These are phyloP conservation scores for Candida maltosa DNA, from an alignment of 805 yeast genomes.

Conservation along the genomic window DNA sequence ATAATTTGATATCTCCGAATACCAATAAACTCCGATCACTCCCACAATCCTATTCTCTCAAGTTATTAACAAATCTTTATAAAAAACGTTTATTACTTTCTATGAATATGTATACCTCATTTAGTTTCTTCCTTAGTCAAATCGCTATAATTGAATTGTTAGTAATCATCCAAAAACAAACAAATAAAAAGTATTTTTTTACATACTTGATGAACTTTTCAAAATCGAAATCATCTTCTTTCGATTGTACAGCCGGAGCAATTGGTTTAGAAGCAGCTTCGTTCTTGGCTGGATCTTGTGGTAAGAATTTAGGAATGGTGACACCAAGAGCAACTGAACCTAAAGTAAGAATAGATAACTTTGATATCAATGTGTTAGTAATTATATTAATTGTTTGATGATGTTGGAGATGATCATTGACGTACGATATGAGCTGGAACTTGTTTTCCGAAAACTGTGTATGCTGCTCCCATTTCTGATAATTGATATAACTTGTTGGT, in stretches of 20 bases:
- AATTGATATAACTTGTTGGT: conserved; percentile 2
- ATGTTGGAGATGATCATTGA: conserved; percentile 5
- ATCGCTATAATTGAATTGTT: conserved; percentile 28
- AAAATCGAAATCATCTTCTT: conserved; percentile 42
- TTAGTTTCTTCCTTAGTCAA: conserved; percentile 40
- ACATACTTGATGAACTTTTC: conserved; percentile 43
- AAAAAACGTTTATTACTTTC: neutral
- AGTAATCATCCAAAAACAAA: conserved; percentile 8
- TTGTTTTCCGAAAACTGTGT: conserved; percentile 42
- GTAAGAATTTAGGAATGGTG: conserved; percentile 33
- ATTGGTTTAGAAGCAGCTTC: conserved; percentile 29
- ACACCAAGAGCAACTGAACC: conserved; percentile 35
- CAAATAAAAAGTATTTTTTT: neutral
- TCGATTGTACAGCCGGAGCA: conserved; percentile 18
- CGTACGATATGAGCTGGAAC: conserved; percentile 45
- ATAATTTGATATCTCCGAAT: too few relatives aligned
- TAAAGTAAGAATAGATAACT: conserved; percentile 42
- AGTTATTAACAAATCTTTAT: too few relatives aligned
- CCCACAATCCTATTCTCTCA: too few relatives aligned
- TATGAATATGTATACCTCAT: conserved; percentile 12
- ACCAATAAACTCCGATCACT: too few relatives aligned
- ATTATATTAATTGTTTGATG: neutral
- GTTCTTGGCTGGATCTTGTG: conserved; percentile 2
- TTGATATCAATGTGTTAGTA: neutral
- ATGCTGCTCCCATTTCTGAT: conserved; percentile 43